Percentiles rank a stretch among this genome's conserved stretches.
phyloP scores from a whole-genome alignment of 2,329 filamentous ascomycete genomes.

The Pseudogymnoascus sp. region DNA sequence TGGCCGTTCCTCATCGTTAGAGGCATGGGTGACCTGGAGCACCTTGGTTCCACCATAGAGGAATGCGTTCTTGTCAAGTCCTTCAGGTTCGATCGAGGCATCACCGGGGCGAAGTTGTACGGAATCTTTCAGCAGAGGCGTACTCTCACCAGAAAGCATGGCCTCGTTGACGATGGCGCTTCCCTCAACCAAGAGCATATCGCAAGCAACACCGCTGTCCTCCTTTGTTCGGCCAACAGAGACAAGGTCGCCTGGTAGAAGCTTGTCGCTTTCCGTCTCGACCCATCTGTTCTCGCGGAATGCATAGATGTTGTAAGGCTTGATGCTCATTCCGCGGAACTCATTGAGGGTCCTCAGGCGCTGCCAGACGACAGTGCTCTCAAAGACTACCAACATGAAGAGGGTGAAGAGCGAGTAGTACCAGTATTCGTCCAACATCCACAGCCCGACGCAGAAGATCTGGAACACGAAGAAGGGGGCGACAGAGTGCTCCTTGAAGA shows the following conservation, averaged over 20 bases:
- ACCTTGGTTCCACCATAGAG: constrained; percentile 97
- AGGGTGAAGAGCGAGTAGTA: constrained; percentile 99
- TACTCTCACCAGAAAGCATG: constrained; percentile 98
- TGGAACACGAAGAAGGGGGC: constrained; percentile 99
- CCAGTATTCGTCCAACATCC: constrained; percentile 99
- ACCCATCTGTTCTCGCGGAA: constrained; percentile 82
- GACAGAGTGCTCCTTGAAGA: constrained; percentile 97
- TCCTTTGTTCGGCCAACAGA: constrained; percentile 93
- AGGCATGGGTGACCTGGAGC: constrained; percentile 86
- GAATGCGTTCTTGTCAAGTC: constrained; percentile 92
- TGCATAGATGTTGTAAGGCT: constrained; percentile 91
- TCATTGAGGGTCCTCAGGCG: constrained; percentile 90
- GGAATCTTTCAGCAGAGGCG: constrained; percentile 91
- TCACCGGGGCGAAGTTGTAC: constrained; percentile 81
- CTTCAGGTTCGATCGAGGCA: constrained; percentile 74
- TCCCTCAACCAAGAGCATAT: constrained; percentile 91
- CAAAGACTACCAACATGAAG: constrained; percentile 95
- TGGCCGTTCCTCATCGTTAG: constrained; percentile 62
- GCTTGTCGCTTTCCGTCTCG: constrained; percentile 80
- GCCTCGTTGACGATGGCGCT: constrained; percentile 98
- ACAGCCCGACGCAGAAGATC: constrained; percentile 94
- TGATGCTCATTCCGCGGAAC: constrained; percentile 98
- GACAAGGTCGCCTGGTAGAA: constrained; percentile 87
- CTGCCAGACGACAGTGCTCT: constrained; percentile 99
- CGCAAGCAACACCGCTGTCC: constrained; percentile 91